A percentile compares a stretch with the other conserved stretches of the same genome.
These are phyloP conservation scores for Aaosphaeria arxii DNA, from an alignment of 2,329 filamentous ascomycete species.

Conservation along the genomic window DNA sequence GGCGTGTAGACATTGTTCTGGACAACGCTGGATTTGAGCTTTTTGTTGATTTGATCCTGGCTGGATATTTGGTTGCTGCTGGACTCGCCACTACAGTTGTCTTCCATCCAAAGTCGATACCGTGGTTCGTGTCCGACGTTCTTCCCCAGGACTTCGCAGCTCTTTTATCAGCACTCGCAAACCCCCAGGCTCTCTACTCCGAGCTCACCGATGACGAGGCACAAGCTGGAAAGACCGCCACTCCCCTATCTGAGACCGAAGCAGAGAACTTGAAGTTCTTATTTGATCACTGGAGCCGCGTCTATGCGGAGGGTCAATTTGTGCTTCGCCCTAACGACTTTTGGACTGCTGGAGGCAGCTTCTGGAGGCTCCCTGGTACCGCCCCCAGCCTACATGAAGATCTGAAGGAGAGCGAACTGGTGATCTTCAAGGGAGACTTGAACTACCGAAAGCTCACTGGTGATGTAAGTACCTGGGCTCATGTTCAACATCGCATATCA, in stretches of 20 bases:
- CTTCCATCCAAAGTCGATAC: constrained; percentile 89
- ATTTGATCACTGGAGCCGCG: constrained; percentile 74
- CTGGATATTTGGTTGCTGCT: constrained; percentile 81
- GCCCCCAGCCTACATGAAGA: constrained; percentile 71
- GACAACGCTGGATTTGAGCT: constrained; percentile 98
- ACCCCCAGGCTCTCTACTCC: constrained; percentile 76
- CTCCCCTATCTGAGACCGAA: constrained; percentile 66
- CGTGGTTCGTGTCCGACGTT: constrained; percentile 98
- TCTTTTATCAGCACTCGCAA: constrained; percentile 76
- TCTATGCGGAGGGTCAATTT: constrained; percentile 81
- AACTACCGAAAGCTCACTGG: constrained; percentile 93
- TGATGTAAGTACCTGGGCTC: constrained; percentile 61
- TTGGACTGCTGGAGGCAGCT: constrained; percentile 87
- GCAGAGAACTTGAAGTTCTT: constrained; percentile 67
- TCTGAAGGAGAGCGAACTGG: constrained; percentile 76
- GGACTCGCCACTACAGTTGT: constrained; percentile 84
- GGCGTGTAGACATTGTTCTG: constrained; percentile 88
- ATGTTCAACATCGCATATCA: constrained; percentile 3
- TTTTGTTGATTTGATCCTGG: constrained; percentile 89
- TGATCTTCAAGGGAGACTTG: constrained; percentile 95
- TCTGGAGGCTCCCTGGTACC: constrained; percentile 76
- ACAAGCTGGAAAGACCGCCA: constrained; percentile 53
- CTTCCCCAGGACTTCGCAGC: constrained; percentile 79
- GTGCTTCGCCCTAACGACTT: constrained; percentile 80
- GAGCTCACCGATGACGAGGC: constrained; percentile 66